These are phyloP conservation scores for Parasitella parasitica DNA, from an alignment of 371 early-diverging fungal genomes.

Conservation along the genomic window DNA sequence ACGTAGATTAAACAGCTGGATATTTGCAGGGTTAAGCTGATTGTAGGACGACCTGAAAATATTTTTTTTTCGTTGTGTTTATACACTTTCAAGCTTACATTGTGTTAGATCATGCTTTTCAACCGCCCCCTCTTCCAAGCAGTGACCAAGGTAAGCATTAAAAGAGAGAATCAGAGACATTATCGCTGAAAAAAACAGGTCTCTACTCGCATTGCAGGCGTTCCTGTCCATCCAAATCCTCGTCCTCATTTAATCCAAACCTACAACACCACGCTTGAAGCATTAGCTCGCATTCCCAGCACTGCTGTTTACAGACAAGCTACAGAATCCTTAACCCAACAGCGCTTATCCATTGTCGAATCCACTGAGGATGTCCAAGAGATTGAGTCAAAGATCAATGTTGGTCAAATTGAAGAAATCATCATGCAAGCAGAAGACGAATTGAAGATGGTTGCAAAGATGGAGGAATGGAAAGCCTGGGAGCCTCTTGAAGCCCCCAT, in stretches of 20 bases:
- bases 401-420: slow-evolving; percentile 92
- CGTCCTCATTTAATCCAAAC: slow-evolving; percentile 82
- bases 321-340: slow-evolving; percentile 73
- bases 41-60: neutral
- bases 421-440: slow-evolving; percentile 88
- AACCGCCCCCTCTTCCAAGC: slow-evolving; percentile 58
- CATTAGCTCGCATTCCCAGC: slow-evolving; percentile 72
- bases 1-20: neutral
- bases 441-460: slow-evolving; percentile 72
- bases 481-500: slow-evolving; percentile 78
- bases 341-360: slow-evolving; percentile 76
- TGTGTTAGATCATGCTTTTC: slow-evolving; percentile 50
- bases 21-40: slow-evolving; percentile 8
- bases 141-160: slow-evolving; percentile 47
- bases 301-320: slow-evolving; percentile 84
- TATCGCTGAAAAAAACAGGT: slow-evolving; percentile 12
- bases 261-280: slow-evolving; percentile 74
- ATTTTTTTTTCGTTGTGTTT: neutral
- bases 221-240: slow-evolving; percentile 85
- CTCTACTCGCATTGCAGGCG: slow-evolving; percentile 85
- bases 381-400: slow-evolving; percentile 76
- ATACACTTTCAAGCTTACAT: slow-evolving; percentile 5
- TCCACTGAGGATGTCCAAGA: slow-evolving; percentile 64
- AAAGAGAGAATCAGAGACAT: neutral
- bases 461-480: slow-evolving; percentile 88